phyloP scores from a whole-genome alignment of 2,329 filamentous ascomycete genomes.

The Trichoderma arundinaceum region DNA sequence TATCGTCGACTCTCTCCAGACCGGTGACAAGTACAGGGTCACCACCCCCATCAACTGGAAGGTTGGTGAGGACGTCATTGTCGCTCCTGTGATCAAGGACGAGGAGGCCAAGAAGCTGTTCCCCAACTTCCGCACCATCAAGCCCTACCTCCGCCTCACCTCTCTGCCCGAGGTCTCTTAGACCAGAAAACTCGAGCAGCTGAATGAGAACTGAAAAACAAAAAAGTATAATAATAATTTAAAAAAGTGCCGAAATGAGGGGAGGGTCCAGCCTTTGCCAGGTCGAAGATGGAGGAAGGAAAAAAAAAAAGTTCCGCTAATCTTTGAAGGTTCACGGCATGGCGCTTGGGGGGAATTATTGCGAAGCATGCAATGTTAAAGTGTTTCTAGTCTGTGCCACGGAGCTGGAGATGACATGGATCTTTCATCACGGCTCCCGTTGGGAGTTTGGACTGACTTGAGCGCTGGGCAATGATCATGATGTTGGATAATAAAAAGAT shows the following conservation, averaged over 20 bases:
- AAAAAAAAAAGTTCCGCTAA: constrained; percentile 8
- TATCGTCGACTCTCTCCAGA: constrained; percentile 79
- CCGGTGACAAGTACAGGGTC: constrained; percentile 84
- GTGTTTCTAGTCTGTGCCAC: neutral
- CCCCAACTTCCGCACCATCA: constrained; percentile 72
- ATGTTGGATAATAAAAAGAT: constrained; percentile 26
- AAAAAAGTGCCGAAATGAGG: neutral
- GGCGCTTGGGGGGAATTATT: neutral
- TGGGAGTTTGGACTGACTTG: neutral
- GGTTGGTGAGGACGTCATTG: constrained; percentile 88
- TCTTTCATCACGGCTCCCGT: neutral
- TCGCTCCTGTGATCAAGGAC: constrained; percentile 81
- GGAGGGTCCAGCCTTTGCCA: neutral
- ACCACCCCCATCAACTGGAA: constrained; percentile 92
- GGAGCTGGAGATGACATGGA: constrained; percentile 3
- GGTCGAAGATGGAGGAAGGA: neutral
- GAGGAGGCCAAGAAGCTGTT: constrained; percentile 89
- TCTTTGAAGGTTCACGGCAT: constrained; percentile 8
- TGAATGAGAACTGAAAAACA: neutral
- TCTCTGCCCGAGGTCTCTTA: constrained; percentile 61
- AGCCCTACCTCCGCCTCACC: constrained; percentile 78
- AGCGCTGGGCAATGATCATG: constrained; percentile 4
- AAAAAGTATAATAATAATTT: neutral
- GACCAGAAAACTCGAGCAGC: constrained; percentile 25
- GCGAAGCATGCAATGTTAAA: neutral